Evolutionary conservation across 768 basidiomycete genomes (phyloP).

Genomic region (Boletus reticuloceps): DNA sequence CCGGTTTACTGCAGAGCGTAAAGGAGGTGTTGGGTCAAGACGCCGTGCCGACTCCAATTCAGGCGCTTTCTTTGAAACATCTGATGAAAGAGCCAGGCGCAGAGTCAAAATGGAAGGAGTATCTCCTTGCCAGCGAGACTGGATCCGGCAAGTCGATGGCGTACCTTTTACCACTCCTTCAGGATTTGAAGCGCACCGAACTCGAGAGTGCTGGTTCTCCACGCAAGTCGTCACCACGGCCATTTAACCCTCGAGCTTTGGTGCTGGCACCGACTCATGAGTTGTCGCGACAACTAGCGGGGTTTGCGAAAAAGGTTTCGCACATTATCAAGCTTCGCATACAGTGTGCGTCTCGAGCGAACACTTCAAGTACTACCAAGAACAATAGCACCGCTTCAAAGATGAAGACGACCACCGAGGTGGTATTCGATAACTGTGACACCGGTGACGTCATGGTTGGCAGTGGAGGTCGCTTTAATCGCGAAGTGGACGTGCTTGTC

Average conservation of each 20-base stretch:
- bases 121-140: slow-evolving; percentile 82
- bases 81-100: slow-evolving; percentile 38
- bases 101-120: slow-evolving; percentile 34
- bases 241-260: slow-evolving; percentile 69
- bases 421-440: slow-evolving; percentile 17
- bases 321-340: slow-evolving; percentile 79
- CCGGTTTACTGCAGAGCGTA: slow-evolving; percentile 59
- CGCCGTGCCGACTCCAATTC: slow-evolving; percentile 73
- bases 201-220: slow-evolving; percentile 12
- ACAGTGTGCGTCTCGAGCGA: slow-evolving; percentile 64
- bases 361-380: slow-evolving; percentile 30
- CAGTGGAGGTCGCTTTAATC: slow-evolving; percentile 15
- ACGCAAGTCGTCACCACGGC: slow-evolving; percentile 14
- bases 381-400: slow-evolving; percentile 44
- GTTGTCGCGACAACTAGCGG: slow-evolving; percentile 75
- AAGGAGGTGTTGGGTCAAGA: slow-evolving; percentile 54
- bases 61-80: slow-evolving; percentile 68
- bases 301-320: slow-evolving; percentile 69
- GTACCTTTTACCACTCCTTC: slow-evolving; percentile 81
- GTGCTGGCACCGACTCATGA: slow-evolving; percentile 90
- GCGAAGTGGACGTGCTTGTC: slow-evolving; percentile 54
- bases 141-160: slow-evolving; percentile 93
- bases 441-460: slow-evolving; percentile 31
- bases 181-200: slow-evolving; percentile 72
- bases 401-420: slow-evolving; percentile 35